Evolutionary conservation across 2,329 filamentous ascomycete genomes (phyloP).

Genomic region (Didymella pomorum): DNA sequence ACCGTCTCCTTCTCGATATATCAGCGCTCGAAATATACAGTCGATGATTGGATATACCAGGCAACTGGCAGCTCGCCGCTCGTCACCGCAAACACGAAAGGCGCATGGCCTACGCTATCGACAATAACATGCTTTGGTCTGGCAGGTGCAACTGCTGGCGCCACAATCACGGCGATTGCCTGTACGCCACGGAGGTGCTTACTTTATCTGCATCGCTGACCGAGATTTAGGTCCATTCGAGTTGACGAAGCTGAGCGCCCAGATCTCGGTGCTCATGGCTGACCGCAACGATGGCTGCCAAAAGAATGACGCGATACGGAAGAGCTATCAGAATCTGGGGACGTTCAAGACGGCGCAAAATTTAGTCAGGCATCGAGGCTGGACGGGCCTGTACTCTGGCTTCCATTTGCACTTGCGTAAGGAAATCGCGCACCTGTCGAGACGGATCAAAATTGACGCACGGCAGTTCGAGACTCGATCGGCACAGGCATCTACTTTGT

Average conservation of each 20-base stretch:
- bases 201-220: slow-evolving; percentile 21
- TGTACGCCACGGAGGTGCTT: slow-evolving; percentile 56
- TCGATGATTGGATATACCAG: slow-evolving; percentile 73
- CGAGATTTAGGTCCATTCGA: slow-evolving; percentile 73
- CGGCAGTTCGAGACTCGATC: slow-evolving; percentile 77
- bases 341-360: slow-evolving; percentile 79
- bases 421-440: slow-evolving; percentile 37
- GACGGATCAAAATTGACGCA: slow-evolving; percentile 24
- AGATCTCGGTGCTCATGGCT: slow-evolving; percentile 81
- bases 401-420: slow-evolving; percentile 79
- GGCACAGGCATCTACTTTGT: slow-evolving; percentile 88
- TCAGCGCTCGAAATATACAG: slow-evolving; percentile 75
- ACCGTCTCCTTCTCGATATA: slow-evolving; percentile 84
- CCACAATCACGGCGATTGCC: slow-evolving; percentile 79
- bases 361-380: slow-evolving; percentile 77
- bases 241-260: slow-evolving; percentile 86
- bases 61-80: slow-evolving; percentile 74
- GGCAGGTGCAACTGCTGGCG: slow-evolving; percentile 80
- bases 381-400: slow-evolving; percentile 79
- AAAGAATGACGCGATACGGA: slow-evolving; percentile 48
- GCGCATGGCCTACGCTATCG: slow-evolving; percentile 74
- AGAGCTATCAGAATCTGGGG: slow-evolving; percentile 78
- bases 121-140: slow-evolving; percentile 79
- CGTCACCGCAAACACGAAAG: slow-evolving; percentile 73
- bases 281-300: slow-evolving; percentile 60